Conservation (phyloP, 75 land plant species). For the Picea glauca region DNA sequence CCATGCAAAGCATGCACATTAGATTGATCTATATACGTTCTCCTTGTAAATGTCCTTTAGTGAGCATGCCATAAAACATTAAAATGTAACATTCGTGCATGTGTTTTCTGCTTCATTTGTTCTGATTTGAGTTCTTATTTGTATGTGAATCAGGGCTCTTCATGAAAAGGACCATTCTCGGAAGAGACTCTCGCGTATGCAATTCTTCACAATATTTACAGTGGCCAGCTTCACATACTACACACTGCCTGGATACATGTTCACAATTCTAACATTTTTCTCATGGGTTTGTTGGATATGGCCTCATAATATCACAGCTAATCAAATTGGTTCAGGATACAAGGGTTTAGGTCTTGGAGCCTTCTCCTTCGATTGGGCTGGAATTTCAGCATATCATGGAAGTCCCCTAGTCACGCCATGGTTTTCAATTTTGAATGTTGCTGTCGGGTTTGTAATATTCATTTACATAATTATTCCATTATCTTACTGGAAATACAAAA, state of each 20-base stretch:
- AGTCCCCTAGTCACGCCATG: conserved; percentile 41
- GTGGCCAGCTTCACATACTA: conserved; percentile 28
- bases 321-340: conserved; percentile 36
- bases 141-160: conserved; percentile 22
- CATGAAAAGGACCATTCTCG: conserved; percentile 43
- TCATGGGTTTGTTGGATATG: conserved; percentile 41
- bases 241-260: conserved; percentile 27
- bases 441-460: conserved; percentile 20
- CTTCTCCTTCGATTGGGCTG: conserved; percentile 30
- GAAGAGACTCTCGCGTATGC: conserved; percentile 27
- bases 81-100: neutral
- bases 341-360: conserved; percentile 32
- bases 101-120: neutral
- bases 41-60: too few relatives aligned
- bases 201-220: conserved; percentile 25
- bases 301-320: conserved; percentile 21
- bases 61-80: too few relatives aligned
- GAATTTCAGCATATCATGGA: conserved; percentile 21
- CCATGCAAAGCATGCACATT: too few relatives aligned
- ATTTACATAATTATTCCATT: conserved; percentile 21
- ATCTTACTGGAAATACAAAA: conserved; percentile 14
- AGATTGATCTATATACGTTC: too few relatives aligned
- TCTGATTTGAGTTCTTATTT: neutral
- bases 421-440: conserved; percentile 30
- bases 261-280: conserved; percentile 21